Base-by-base conservation (phyloP, 2,329 filamentous ascomycete genomes). In the Aspergillus fumigatus region DNA sequence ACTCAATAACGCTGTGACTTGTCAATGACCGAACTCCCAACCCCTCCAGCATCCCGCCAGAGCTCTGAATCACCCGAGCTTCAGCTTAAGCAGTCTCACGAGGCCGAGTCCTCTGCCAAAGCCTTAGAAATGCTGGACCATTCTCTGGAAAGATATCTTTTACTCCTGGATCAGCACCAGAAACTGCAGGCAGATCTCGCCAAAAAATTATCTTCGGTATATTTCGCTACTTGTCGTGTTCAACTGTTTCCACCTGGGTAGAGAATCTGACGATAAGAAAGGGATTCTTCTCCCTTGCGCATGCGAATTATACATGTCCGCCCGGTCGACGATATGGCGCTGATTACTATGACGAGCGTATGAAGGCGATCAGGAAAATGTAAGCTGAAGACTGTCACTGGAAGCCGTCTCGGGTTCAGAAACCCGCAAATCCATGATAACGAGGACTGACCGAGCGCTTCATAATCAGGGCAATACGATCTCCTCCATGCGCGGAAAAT, bases 261-360 rank as follows among this genome's bases (percentile, higher is more conserved):
- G 35, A 53, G 40, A 45, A 40, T 21, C 29, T 58, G 26, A 55
- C 60, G 26, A 51, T 62, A 58, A 51, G 53, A 48, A 65, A 81
- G 73, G 79, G 78, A 4, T 80, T 79, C 59, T 67, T 80, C 41
- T 73, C 76, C 40, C 73, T 81, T 32, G 75, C 79, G 21, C 74
- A 79, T 55, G 79, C 79, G 40, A 80, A 81, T 59, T 78, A 77
- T 58, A 74, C 73, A 29, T 76, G 74, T 57, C 70, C 75, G 2
- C 73, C 76, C 17, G 75, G 75, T 17, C 73, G 77, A 54, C 67
- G 75, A 51, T 79, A 77, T 68, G 79, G 79, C 14, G 69, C 75
- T 38, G 78, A 81, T 53, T 79, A 76, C 59, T 81, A 80, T 57
- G 79, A 81, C 65, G 75, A 76, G 48, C 69, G 79, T 32, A 81